Percentiles rank a stretch among this genome's conserved stretches.
Evolutionary conservation across 352 stramenopile genomes (phyloP).

Genomic region (Elongisporangium prolatum): DNA sequence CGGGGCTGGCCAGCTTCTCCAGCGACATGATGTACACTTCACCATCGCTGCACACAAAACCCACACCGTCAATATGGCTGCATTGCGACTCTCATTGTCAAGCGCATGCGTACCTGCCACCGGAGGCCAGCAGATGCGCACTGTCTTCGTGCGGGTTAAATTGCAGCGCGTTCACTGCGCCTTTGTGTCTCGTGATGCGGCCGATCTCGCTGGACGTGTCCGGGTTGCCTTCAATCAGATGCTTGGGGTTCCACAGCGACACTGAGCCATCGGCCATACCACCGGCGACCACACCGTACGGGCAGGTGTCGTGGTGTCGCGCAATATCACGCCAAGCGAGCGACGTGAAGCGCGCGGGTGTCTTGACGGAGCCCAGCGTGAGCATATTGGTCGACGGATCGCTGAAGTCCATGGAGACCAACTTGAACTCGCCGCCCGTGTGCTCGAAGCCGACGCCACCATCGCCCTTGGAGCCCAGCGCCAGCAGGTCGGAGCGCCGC

Average conservation of each 20-base stretch:
- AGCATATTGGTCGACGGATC: conserved; percentile 60
- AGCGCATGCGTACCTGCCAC: conserved; percentile 43
- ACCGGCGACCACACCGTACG: conserved; percentile 92
- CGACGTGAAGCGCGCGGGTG: conserved; percentile 89
- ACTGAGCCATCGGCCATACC: conserved; percentile 97
- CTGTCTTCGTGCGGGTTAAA: conserved; percentile 95
- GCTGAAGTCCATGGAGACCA: conserved; percentile 93
- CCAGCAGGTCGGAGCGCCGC: conserved; percentile 69
- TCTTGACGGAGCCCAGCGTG: conserved; percentile 87
- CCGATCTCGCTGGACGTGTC: conserved; percentile 57
- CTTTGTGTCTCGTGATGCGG: conserved; percentile 82
- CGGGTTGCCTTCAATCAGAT: conserved; percentile 64
- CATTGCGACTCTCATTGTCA: conserved; percentile 1
- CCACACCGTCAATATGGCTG: neutral
- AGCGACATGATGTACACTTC: conserved; percentile 95
- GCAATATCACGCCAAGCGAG: conserved; percentile 91
- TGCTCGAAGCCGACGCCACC: conserved; percentile 96
- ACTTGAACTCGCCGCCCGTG: conserved; percentile 95
- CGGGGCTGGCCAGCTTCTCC: conserved; percentile 86
- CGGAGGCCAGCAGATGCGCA: conserved; percentile 91
- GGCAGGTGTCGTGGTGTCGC: conserved; percentile 67
- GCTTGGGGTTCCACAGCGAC: conserved; percentile 94
- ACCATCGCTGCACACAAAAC: conserved; percentile 57
- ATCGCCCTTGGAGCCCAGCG: conserved; percentile 92
- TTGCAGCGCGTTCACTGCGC: conserved; percentile 90